Base-by-base conservation (phyloP, 208 protist genomes). In the Angomonas ambiguus region DNA sequence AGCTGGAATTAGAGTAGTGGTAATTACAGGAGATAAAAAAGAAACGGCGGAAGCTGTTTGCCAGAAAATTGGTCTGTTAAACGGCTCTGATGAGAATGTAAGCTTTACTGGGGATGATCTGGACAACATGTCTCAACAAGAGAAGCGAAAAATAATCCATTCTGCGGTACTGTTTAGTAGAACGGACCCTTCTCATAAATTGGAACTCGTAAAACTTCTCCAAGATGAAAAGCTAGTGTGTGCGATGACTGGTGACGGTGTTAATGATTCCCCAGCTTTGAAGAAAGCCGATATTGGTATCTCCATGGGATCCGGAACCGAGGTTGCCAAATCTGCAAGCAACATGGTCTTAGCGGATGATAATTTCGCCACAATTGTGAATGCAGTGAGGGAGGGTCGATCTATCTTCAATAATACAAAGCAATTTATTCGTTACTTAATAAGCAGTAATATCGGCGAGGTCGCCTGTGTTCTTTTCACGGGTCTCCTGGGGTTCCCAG, bases 241-340 rank as follows among this genome's bases (percentile, higher is more conserved):
- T 51, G 91, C 88, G 27, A 95, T 97, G 91, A 96, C 91, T 0
- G 91, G 94, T 11, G 92, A 97, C 72, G 92, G 92, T 31, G 85
- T 96, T 27, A 97, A 97, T 68, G 92, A 96, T 67, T 95, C 97
- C 2, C 96, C 98, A 0, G 98, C 98, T n/a, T 84, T 99, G 24
- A 99, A 99, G 64, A 91, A 97, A 48, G 98, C 98, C 1, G 93
- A 99, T 77, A 99, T 99, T 78, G 98, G 98, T 58, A 97, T 99
- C 60, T 97, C 98, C 25, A 99, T 99, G 96, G 97, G 97, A 57
- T 91, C 91, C 24, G 98, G 98, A 11, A 99, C 98, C 3, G 97
- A 98, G 38, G 97, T 99, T 6, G 96, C 97, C 34, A 98, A 99
- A 74, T 85, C 86, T n/a, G 95, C 97, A 4, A 88, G 96, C 45